Evolutionary conservation across 805 yeast genomes (phyloP), one percentile per base, ranked within the genome.

Genomic region (Zygosaccharomyces gambellarensis): DNA sequence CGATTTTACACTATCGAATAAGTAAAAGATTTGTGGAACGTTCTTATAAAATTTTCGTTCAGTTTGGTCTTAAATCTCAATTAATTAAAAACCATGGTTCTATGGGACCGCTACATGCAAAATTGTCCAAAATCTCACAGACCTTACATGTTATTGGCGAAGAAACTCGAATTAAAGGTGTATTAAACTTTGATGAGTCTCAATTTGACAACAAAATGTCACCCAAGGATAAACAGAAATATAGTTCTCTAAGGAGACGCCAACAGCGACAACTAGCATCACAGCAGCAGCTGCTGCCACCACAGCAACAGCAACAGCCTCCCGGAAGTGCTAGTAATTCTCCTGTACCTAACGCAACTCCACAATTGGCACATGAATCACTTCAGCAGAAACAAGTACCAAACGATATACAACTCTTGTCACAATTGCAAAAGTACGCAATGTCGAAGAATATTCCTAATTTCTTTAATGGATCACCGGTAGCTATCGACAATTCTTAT

Each of bases 1-100:
- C 65, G 2, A 62, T 67, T 8, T 50, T 72, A 31, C 67, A 71
- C 25, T 71, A 68, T 59, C 85, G 85, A 60, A 65, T 85, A 44
- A 71, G 80, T 5, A 78, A 75, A 56, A 77, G 85, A 58, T 85
- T 81, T 59, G 76, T 80, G 14, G 90, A 85, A 62, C 76, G 89
- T 47, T 68, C 78, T 21, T 65, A 83, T 57, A 78, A 74, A 61
- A 70, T 71, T 56, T 68, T 71, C 39, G 65, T 71, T 28, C 72
- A 72, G 51, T 72, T 66, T 49, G 71, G 71, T 68, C 70, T 70
- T 11, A 69, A 64, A 51, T 61, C 69, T 4, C 66, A 67, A 32
- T 48, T 72, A 12, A 63, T 71, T 12, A 65, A 56, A 39, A 65
- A 55, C 41, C 47, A 52, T 6, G 58, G 55, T 4, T 48, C 49